Evolutionary conservation across 345 rosid species (phyloP), one percentile per base, ranked within the genome.

Genomic region (Excoecaria agallocha): DNA sequence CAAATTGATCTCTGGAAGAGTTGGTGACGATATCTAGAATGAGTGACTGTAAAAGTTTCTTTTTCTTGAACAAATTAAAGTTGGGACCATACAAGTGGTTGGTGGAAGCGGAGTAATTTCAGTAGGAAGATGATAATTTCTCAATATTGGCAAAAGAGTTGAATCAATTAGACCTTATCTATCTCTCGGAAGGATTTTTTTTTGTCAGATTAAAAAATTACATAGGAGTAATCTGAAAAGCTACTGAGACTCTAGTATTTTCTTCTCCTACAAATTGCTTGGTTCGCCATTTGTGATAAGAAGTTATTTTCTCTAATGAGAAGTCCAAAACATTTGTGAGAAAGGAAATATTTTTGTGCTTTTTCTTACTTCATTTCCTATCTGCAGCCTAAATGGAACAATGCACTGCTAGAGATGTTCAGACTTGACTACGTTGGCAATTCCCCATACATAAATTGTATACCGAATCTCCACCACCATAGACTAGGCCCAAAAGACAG

Each of bases 381-480:
- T 69, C 11, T 77, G 72, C 87, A 95, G 99, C 94, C 89, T 4
- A 90, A 86, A 74, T 91, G 97, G 98, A 95, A 95, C 77, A 83
- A 91, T 59, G 94, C 96, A 17, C 83, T 95, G 48, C 78, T 88
- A 22, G 96, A 90, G 83, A 89, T 90, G 91, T 91, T 95, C 77
- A 85, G 93, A 76, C 89, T 93, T 19, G 85, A 93, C 75, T 95
- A 91, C 75, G 58, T 93, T 13, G 99, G 99, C 22, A 79, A 81
- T 61, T 86, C 89, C 3, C 96, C 98, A 0, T 95, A 95, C 87
- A 72, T 95, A 68, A 90, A 86, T 35, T 95, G 98, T 59, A 60
- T 74, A 19, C 99, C 99, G 24, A 86, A 89, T 50, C 89, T 93
- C n/a, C 43, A 76, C 78, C 99, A 95, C 84, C 91, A 90, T 8